phyloP scores from a whole-genome alignment of 2,329 filamentous ascomycete genomes.

The Tolypocladium guangdongense region DNA sequence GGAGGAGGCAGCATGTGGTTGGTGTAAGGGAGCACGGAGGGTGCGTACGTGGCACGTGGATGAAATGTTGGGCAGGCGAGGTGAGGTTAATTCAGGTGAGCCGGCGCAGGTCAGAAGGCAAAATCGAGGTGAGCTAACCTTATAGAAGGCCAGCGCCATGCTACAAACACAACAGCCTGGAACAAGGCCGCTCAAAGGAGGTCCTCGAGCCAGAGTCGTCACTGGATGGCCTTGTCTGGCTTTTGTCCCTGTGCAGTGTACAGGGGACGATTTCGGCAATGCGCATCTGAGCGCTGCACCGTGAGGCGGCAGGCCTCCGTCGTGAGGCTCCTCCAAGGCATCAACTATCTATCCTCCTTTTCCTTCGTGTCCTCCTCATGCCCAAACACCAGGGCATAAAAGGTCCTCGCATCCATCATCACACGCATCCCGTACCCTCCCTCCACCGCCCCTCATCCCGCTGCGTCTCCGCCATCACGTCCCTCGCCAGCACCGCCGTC shows the following conservation, averaged over 20 bases:
- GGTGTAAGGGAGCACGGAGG: neutral
- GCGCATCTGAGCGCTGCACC: neutral
- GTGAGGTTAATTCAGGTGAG: too few species aligned
- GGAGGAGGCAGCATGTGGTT: neutral
- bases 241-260: neutral
- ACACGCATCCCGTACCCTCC: neutral
- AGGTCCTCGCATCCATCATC: conserved; percentile 3
- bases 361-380: neutral
- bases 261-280: neutral
- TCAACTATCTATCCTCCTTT: neutral
- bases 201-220: neutral
- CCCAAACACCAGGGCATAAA: conserved; percentile 6
- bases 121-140: neutral
- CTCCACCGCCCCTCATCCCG: neutral
- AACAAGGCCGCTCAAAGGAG: neutral
- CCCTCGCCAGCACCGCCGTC: conserved; percentile 3
- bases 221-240: neutral
- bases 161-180: neutral
- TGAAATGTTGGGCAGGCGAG: neutral
- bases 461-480: conserved; percentile 1
- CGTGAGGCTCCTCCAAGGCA: too few species aligned
- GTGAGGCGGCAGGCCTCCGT: too few species aligned
- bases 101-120: neutral
- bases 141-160: neutral
- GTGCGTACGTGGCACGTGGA: neutral